A percentile compares a stretch with the other conserved stretches of the same genome.
phyloP scores from a whole-genome alignment of 139 green algal genomes.

The Eudorina sp. region DNA sequence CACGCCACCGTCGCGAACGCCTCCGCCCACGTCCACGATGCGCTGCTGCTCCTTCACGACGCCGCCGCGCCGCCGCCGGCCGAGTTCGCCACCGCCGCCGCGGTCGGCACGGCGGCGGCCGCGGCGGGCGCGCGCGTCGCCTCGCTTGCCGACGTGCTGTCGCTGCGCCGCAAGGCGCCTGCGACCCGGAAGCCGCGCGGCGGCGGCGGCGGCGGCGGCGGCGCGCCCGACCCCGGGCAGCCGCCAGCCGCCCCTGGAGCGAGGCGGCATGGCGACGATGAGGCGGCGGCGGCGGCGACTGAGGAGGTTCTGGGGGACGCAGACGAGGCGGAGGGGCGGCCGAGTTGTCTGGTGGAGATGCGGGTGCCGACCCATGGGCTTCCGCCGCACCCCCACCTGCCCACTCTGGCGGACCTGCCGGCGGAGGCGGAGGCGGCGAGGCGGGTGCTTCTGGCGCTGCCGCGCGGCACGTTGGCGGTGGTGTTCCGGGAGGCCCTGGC shows the following conservation, averaged over 20 bases:
- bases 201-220: no score
- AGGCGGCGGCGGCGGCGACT: no score
- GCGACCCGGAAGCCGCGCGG: no score
- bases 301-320: neutral
- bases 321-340: neutral
- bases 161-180: neutral
- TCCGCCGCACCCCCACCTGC: constrained; percentile 22
- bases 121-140: neutral
- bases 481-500: constrained; percentile 1
- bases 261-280: neutral
- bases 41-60: constrained; percentile 27
- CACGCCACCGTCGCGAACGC: constrained; percentile 6
- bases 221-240: no score
- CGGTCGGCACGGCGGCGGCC: constrained; percentile 2
- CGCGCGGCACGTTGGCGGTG: neutral
- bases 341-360: neutral
- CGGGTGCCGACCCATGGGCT: neutral
- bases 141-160: neutral
- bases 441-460: neutral
- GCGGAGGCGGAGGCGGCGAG: neutral
- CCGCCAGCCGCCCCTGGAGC: no score
- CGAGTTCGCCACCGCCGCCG: neutral
- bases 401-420: neutral
- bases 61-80: neutral
- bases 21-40: neutral